phyloP scores from a whole-genome alignment of 1,284 basidiomycete species.

The Cryptococcus hybrid region DNA sequence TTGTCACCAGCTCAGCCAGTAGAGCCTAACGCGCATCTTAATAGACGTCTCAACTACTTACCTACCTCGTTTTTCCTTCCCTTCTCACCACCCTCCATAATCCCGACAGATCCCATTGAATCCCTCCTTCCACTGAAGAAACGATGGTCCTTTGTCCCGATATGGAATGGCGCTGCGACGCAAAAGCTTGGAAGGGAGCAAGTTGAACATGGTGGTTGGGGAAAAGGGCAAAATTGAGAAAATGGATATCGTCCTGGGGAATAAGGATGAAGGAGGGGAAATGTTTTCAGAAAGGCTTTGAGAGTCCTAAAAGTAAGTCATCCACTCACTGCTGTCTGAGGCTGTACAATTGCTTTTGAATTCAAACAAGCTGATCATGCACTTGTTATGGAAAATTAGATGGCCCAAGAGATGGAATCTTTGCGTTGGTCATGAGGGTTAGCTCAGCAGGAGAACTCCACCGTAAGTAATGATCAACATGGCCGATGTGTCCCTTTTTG shows the following conservation, averaged over 20 bases:
- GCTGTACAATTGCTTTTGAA: too few relatives aligned
- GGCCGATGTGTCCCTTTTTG: not conserved
- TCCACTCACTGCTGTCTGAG: too few relatives aligned
- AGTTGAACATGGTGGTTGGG: not conserved
- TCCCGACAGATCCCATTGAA: slow-evolving; percentile 3
- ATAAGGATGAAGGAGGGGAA: not conserved
- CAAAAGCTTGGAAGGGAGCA: not conserved
- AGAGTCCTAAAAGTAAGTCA: slow-evolving; percentile 7
- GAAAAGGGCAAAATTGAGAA: not conserved
- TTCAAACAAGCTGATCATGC: not conserved
- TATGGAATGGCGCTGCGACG: not conserved
- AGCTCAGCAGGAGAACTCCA: not conserved
- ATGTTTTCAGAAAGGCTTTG: slow-evolving; percentile 5
- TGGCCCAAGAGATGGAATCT: slow-evolving; percentile 8
- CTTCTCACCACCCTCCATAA: slow-evolving; percentile 1
- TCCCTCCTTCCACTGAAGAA: not conserved
- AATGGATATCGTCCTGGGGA: not conserved
- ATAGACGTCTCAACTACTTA: slow-evolving; percentile 7
- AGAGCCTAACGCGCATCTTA: not conserved
- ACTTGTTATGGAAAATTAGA: not conserved
- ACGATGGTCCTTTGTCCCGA: not conserved
- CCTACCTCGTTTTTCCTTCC: slow-evolving; percentile 13
- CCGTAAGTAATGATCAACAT: not conserved
- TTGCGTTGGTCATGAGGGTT: slow-evolving; percentile 2
- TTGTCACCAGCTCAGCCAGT: not conserved